Evolutionary conservation across 2,329 filamentous ascomycete species (phyloP).

Genomic region (Nothomitra cinnamomea): DNA sequence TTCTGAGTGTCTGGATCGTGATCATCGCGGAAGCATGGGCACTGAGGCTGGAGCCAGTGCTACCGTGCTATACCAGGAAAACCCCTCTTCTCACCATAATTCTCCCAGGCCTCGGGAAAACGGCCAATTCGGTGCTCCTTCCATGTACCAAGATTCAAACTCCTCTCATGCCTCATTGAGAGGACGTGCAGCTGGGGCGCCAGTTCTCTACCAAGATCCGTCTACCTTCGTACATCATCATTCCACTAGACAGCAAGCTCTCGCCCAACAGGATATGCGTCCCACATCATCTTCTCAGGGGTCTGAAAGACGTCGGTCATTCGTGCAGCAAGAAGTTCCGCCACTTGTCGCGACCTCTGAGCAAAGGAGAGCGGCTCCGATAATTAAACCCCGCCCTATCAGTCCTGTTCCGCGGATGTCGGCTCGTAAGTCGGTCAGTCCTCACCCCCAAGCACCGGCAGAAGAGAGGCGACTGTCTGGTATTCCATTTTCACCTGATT

Average conservation of each 20-base stretch:
- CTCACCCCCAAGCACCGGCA: conserved; percentile 37
- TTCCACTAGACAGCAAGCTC: background rate
- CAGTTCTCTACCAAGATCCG: background rate
- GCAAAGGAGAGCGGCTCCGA: conserved; percentile 18
- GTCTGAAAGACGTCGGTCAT: background rate
- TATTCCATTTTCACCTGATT: conserved; percentile 58
- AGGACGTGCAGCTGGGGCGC: background rate
- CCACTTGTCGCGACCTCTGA: conserved; percentile 26
- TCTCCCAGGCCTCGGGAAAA: conserved; percentile 4
- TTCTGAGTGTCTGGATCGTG: conserved; percentile 39
- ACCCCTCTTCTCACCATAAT: conserved; percentile 19
- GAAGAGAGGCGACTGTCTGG: conserved; percentile 36
- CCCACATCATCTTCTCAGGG: background rate
- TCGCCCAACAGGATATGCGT: background rate
- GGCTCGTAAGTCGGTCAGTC: conserved; percentile 57
- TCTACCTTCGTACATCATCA: background rate
- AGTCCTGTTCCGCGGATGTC: conserved; percentile 27
- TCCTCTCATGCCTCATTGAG: background rate
- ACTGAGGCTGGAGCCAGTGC: conserved; percentile 26
- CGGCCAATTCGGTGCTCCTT: background rate
- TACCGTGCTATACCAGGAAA: conserved; percentile 16
- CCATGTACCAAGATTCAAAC: background rate
- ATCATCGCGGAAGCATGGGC: conserved; percentile 32
- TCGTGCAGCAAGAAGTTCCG: conserved; percentile 21
- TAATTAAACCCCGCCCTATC: conserved; percentile 25